Conservation (phyloP, 257 asterid species). For the Datura wrightii region DNA sequence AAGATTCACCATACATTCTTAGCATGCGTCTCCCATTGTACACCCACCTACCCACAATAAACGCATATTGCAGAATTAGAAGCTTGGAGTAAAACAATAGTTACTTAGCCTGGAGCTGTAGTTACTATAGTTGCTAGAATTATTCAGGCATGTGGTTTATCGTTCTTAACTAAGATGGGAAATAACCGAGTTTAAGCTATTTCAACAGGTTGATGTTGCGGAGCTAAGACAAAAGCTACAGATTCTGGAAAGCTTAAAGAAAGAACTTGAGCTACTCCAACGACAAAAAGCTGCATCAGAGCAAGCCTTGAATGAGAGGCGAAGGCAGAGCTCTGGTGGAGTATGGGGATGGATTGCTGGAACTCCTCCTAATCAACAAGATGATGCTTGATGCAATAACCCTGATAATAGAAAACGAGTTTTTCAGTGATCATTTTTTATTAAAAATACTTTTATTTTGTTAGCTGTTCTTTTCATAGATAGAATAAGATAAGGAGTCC, state of each 20-base stretch:
- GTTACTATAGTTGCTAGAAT: not conserved
- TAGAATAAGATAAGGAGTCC: constrained; percentile 44
- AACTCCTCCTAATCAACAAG: constrained; percentile 59
- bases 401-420: constrained; percentile 26
- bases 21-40: constrained; percentile 2
- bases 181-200: not conserved
- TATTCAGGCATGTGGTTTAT: constrained; percentile 2
- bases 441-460: not conserved
- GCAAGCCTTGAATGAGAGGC: constrained; percentile 73
- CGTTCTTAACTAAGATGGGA: not conserved
- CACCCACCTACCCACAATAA: not conserved
- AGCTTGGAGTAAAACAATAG: not conserved
- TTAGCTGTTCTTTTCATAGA: constrained; percentile 39
- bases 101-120: not conserved
- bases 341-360: constrained; percentile 99
- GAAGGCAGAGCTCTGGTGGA: constrained; percentile 78
- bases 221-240: constrained; percentile 95
- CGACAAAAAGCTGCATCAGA: constrained; percentile 97
- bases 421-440: constrained; percentile 32
- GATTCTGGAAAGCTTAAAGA: constrained; percentile 75
- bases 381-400: constrained; percentile 45
- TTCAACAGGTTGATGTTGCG: constrained; percentile 87
- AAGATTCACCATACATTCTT: not conserved
- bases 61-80: not conserved
- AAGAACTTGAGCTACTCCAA: constrained; percentile 91